Evolutionary conservation across 306 rosid species (phyloP).

Genomic region (Vigna unguiculata): DNA sequence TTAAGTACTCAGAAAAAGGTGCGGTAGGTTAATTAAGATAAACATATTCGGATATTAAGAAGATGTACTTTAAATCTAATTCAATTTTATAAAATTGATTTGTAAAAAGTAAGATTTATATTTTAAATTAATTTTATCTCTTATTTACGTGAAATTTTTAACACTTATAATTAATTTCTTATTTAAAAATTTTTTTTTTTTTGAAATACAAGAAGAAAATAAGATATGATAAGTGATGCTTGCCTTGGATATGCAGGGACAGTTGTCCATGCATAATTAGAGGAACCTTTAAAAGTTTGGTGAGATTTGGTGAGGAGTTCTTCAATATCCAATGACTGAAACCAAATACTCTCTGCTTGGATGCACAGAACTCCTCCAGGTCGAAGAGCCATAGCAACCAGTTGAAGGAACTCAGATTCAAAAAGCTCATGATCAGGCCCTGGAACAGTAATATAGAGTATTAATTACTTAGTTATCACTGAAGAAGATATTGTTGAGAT

Average conservation of each 20-base stretch:
- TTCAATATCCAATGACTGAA: constrained; percentile 47
- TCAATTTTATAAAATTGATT: too few species aligned
- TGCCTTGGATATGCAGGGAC: constrained; percentile 85
- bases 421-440: constrained; percentile 66
- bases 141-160: too few species aligned
- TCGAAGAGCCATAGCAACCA: constrained; percentile 58
- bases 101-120: too few species aligned
- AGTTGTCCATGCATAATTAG: constrained; percentile 72
- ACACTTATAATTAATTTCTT: too few species aligned
- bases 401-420: constrained; percentile 53
- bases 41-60: too few species aligned
- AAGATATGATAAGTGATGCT: background rate
- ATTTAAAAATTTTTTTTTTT: too few species aligned
- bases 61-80: too few species aligned
- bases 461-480: background rate
- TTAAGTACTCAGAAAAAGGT: background rate
- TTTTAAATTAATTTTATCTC: too few species aligned
- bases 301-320: constrained; percentile 48
- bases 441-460: background rate
- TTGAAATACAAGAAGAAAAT: background rate
- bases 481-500: background rate
- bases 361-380: constrained; percentile 70
- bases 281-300: constrained; percentile 66
- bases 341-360: constrained; percentile 81
- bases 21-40: too few species aligned